phyloP scores from a whole-genome alignment of 2,329 filamentous ascomycete genomes.

The Diaporthe batatas region DNA sequence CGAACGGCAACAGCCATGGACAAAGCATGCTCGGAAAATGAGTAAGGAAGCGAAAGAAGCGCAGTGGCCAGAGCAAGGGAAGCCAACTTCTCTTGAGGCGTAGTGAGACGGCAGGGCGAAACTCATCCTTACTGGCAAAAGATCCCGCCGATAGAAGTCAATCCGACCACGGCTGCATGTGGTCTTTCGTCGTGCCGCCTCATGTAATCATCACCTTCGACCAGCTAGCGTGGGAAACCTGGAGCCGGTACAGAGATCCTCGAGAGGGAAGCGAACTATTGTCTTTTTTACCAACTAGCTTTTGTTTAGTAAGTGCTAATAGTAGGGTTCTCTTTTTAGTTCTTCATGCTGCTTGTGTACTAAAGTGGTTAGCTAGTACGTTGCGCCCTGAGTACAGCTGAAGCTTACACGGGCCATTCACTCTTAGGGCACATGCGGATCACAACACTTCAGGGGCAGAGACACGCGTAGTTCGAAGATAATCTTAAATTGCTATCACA shows the following conservation, averaged over 20 bases:
- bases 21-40: not conserved
- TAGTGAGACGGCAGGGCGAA: not conserved
- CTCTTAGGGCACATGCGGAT: not conserved
- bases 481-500: slow-evolving; percentile 16
- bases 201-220: not conserved
- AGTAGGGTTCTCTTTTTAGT: too few species aligned
- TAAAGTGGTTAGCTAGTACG: not conserved
- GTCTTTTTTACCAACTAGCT: too few species aligned
- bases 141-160: not conserved
- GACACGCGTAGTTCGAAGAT: not conserved
- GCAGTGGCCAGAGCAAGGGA: not conserved
- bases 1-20: not conserved
- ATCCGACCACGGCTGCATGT: not conserved
- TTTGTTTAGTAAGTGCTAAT: too few species aligned
- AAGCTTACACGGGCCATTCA: not conserved
- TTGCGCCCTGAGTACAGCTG: too few species aligned
- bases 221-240: not conserved
- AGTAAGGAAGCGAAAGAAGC: not conserved
- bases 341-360: not conserved
- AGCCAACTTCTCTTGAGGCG: not conserved
- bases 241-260: too few species aligned
- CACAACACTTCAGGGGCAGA: not conserved
- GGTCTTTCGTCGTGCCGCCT: not conserved
- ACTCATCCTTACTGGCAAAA: not conserved
- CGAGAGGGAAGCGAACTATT: not conserved